Percentiles rank a stretch among this genome's conserved stretches.
These are phyloP conservation scores for Xylaria flabelliformis DNA, from an alignment of 495 filamentous ascomycete species.

Conservation along the genomic window DNA sequence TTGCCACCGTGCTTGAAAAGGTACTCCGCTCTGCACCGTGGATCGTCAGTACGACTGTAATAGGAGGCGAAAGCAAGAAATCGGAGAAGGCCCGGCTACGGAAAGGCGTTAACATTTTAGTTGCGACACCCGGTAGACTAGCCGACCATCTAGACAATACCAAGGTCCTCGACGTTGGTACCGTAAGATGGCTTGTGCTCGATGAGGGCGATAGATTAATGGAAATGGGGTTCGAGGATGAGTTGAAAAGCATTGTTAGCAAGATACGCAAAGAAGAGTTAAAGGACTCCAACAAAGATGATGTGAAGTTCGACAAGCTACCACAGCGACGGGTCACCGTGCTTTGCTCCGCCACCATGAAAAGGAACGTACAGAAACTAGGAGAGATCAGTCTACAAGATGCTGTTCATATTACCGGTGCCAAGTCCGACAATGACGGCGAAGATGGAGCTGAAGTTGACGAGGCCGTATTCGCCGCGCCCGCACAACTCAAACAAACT, in stretches of 20 bases:
- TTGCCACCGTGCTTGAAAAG: constrained; percentile 80
- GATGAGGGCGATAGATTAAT: constrained; percentile 96
- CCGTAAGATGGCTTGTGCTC: constrained; percentile 89
- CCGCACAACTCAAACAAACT: constrained; percentile 89
- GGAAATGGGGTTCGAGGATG: constrained; percentile 96
- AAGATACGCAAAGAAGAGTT: constrained; percentile 67
- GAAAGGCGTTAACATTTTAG: constrained; percentile 93
- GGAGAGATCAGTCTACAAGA: constrained; percentile 95
- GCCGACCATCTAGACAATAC: constrained; percentile 93
- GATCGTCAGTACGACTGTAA: constrained; percentile 91
- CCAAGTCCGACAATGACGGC: constrained; percentile 57
- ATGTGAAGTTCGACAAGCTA: constrained; percentile 58
- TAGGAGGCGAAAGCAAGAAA: constrained; percentile 96
- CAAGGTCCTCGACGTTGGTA: constrained; percentile 83
- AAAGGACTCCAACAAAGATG: constrained; percentile 46
- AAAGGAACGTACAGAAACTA: constrained; percentile 89
- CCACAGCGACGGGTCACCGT: constrained; percentile 82
- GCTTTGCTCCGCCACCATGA: constrained; percentile 96
- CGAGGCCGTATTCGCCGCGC: constrained; percentile 75
- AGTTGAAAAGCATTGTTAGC: constrained; percentile 76
- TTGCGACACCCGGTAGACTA: constrained; percentile 90
- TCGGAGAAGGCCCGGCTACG: constrained; percentile 91
- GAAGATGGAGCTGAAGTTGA: constrained; percentile 52
- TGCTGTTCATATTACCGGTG: constrained; percentile 82
- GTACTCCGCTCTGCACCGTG: constrained; percentile 82